Conservation (phyloP, 2,329 filamentous ascomycete genomes). For the Penicillium sp. region DNA sequence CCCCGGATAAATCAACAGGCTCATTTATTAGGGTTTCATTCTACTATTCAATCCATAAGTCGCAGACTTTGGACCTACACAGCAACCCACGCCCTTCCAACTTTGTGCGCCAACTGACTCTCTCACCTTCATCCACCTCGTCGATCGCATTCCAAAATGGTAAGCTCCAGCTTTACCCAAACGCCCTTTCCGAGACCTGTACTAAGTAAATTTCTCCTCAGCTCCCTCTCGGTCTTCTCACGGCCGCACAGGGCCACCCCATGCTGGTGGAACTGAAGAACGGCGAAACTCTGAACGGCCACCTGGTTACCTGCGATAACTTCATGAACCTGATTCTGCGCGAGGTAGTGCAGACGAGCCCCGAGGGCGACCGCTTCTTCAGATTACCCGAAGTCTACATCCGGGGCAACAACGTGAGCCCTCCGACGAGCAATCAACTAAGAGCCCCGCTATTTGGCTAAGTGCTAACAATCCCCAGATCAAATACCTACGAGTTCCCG, state of each 20-base stretch:
- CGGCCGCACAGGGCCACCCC: conserved; percentile 92
- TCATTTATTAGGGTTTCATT: not conserved
- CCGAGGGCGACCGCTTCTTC: conserved; percentile 92
- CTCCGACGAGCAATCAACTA: not conserved
- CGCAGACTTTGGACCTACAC: not conserved
- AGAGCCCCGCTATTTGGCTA: not conserved
- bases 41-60: not conserved
- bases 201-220: conserved; percentile 27
- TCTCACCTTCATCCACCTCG: conserved; percentile 25
- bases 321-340: conserved; percentile 99
- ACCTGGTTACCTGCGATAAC: conserved; percentile 94
- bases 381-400: conserved; percentile 92
- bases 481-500: conserved; percentile 93
- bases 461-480: conserved; percentile 59
- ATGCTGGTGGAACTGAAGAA: conserved; percentile 98
- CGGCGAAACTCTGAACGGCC: conserved; percentile 94
- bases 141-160: conserved; percentile 22
- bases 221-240: conserved; percentile 76
- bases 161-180: conserved; percentile 8
- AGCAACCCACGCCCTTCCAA: conserved; percentile 5
- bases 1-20: conserved; percentile 6
- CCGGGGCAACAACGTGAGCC: conserved; percentile 88
- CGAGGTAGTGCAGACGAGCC: conserved; percentile 94
- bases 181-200: not conserved
- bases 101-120: conserved; percentile 6